Conservation (phyloP, 192 early-diverging fungal genomes). For the Allomyces javanicus region DNA sequence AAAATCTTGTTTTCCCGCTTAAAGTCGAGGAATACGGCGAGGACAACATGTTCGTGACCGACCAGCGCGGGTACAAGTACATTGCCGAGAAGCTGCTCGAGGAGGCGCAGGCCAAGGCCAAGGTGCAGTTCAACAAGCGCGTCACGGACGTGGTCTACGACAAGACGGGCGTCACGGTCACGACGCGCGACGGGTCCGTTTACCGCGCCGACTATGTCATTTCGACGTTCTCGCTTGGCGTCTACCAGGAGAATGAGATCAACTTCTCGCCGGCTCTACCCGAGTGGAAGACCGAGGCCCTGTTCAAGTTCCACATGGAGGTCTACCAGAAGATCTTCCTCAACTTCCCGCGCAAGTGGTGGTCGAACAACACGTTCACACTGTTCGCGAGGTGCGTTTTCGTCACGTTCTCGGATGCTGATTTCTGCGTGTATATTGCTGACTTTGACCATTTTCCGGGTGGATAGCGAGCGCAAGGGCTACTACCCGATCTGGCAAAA, state of each 20-base stretch:
- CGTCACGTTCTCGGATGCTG: not conserved
- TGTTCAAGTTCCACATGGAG: conserved; percentile 17
- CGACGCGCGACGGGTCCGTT: conserved; percentile 6
- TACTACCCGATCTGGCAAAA: conserved; percentile 9
- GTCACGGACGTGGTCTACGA: conserved; percentile 11
- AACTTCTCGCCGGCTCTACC: conserved; percentile 13
- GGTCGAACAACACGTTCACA: conserved; percentile 14
- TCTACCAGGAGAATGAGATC: conserved; percentile 12
- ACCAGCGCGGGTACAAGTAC: conserved; percentile 8
- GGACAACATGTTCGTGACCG: conserved; percentile 17
- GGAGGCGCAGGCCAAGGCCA: conserved; percentile 1
- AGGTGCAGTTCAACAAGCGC: conserved; percentile 13
- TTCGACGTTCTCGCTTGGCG: conserved; percentile 18
- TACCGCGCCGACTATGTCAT: conserved; percentile 15
- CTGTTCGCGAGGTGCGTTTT: not conserved
- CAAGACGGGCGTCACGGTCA: conserved; percentile 8
- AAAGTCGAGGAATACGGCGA: conserved; percentile 1
- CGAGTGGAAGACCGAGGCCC: conserved; percentile 16
- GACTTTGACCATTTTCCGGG: conserved; percentile 8
- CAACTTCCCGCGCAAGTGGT: conserved; percentile 15
- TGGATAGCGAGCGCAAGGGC: conserved; percentile 3
- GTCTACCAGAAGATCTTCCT: conserved; percentile 20
- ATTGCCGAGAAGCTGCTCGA: not conserved
- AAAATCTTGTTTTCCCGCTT: not conserved
- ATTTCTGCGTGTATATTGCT: conserved; percentile 10